These are phyloP conservation scores for Nemania abortiva DNA, from an alignment of 2,329 filamentous ascomycete genomes.

Conservation along the genomic window DNA sequence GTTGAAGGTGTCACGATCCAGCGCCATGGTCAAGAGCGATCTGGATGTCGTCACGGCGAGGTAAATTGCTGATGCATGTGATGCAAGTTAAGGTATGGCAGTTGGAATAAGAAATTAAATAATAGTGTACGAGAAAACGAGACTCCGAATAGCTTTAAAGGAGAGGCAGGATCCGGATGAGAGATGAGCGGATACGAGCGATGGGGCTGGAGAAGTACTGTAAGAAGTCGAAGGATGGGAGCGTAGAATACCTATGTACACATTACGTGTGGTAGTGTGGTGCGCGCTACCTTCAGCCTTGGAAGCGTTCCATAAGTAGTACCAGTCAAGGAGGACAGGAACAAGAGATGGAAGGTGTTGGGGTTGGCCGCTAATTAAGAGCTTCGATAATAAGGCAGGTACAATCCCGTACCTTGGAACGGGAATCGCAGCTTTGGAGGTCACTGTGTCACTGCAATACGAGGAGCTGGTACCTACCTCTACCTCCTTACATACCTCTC, in stretches of 20 bases:
- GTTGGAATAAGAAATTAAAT: background rate
- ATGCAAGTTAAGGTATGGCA: slow-evolving; percentile 10
- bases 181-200: background rate
- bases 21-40: slow-evolving; percentile 46
- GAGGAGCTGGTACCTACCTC: slow-evolving; percentile 15
- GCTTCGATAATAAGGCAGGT: slow-evolving; percentile 3
- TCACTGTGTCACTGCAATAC: background rate
- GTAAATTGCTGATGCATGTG: slow-evolving; percentile 45
- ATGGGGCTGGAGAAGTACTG: background rate
- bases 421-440: background rate
- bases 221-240: slow-evolving; percentile 17
- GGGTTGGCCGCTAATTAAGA: slow-evolving; percentile 1
- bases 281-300: slow-evolving; percentile 8
- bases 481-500: background rate
- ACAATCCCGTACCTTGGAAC: background rate
- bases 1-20: slow-evolving; percentile 66
- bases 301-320: background rate
- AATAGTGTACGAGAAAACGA: background rate
- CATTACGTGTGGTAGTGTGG: slow-evolving; percentile 2
- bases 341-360: background rate
- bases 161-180: slow-evolving; percentile 1
- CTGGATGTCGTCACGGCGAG: slow-evolving; percentile 42
- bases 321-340: slow-evolving; percentile 4
- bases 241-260: slow-evolving; percentile 3
- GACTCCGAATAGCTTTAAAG: background rate